Percentiles rank a stretch among this genome's conserved stretches.
These are phyloP conservation scores for Plasmodium sp. DNA, from an alignment of 169 alveolate genomes.

Conservation along the genomic window DNA sequence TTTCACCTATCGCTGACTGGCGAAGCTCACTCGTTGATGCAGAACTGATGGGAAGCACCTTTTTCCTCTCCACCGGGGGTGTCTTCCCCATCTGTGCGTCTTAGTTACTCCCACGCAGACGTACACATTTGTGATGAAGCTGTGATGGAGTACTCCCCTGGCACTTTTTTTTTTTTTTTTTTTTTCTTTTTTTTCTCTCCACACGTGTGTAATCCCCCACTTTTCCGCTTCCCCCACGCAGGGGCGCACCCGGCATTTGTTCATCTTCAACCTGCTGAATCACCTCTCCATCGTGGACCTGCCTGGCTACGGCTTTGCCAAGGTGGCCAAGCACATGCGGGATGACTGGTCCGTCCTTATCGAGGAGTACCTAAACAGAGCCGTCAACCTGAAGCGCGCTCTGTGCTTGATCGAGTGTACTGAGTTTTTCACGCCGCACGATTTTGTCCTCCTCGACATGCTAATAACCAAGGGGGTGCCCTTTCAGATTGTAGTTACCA, in stretches of 20 bases:
- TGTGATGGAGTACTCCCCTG: background rate
- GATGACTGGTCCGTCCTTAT: constrained; percentile 67
- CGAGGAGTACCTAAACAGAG: constrained; percentile 58
- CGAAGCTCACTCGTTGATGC: background rate
- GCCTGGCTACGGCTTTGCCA: constrained; percentile 92
- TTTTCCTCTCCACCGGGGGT: background rate
- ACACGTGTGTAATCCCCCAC: background rate
- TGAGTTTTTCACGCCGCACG: constrained; percentile 83
- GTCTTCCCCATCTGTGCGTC: background rate
- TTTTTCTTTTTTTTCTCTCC: background rate
- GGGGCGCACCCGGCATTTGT: constrained; percentile 91
- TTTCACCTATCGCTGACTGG: background rate
- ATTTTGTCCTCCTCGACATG: constrained; percentile 84
- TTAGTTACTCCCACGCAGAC: background rate
- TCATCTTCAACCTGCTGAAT: constrained; percentile 85
- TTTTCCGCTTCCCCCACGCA: background rate
- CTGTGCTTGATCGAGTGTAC: constrained; percentile 84
- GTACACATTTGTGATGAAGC: background rate
- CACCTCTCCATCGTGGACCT: constrained; percentile 87
- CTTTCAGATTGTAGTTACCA: constrained; percentile 87
- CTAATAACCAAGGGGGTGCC: constrained; percentile 82
- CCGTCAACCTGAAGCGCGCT: constrained; percentile 79
- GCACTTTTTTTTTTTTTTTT: background rate
- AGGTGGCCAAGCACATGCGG: constrained; percentile 77
- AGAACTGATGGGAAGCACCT: background rate